Percentiles rank a stretch among this genome's conserved stretches.
Conservation (phyloP, 805 yeast species). For the Metschnikowia drakensbergensis region DNA sequence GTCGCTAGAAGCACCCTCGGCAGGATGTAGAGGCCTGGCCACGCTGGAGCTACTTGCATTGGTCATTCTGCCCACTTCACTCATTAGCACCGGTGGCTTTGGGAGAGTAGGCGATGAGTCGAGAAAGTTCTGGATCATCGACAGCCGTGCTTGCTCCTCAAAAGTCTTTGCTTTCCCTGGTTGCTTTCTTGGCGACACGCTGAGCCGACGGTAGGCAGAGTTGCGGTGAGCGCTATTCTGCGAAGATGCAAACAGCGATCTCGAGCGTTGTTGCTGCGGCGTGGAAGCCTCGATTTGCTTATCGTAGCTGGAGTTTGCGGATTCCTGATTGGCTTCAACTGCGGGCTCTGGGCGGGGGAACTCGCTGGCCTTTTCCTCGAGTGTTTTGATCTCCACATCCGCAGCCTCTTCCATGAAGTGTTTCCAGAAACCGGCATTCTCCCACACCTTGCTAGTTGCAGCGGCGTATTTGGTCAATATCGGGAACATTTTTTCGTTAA, state of each 20-base stretch:
- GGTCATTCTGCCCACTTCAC: constrained; percentile 28
- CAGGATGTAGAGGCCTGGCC: background rate
- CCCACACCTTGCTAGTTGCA: constrained; percentile 59
- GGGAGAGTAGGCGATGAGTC: constrained; percentile 44
- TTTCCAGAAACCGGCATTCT: constrained; percentile 70
- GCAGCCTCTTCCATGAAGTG: constrained; percentile 74
- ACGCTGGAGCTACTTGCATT: constrained; percentile 16
- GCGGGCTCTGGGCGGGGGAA: background rate
- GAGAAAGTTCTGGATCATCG: constrained; percentile 32
- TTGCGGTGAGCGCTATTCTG: constrained; percentile 1
- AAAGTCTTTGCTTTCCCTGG: constrained; percentile 20
- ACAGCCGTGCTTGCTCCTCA: constrained; percentile 24
- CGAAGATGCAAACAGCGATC: constrained; percentile 7
- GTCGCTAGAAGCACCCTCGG: constrained; percentile 4
- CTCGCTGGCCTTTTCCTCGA: constrained; percentile 33
- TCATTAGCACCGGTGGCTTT: constrained; percentile 39
- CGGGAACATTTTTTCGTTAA: constrained; percentile 68
- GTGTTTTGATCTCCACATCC: constrained; percentile 54
- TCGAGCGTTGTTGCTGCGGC: constrained; percentile 8
- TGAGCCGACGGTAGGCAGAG: constrained; percentile 5
- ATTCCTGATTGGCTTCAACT: background rate
- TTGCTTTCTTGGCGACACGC: constrained; percentile 6
- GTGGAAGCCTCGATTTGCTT: constrained; percentile 12
- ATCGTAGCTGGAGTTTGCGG: background rate
- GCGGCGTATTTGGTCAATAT: constrained; percentile 56